A percentile compares a stretch with the other conserved stretches of the same genome.
Conservation (phyloP, 441 rosid genomes). For the Theobroma grandiflorum region DNA sequence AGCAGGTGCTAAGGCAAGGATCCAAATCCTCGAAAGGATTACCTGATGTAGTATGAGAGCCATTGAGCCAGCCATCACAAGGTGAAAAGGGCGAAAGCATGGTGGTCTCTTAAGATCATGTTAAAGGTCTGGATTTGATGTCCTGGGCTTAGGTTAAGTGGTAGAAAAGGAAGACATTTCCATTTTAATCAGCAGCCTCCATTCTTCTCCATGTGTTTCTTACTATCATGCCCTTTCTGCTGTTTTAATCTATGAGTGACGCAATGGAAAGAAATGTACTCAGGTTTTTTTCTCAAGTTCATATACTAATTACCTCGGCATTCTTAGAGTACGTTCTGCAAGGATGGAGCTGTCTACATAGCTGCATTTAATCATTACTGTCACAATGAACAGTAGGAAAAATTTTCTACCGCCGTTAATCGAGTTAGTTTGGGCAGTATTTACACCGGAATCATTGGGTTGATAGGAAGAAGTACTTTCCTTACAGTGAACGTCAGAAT, state of each 20-base stretch:
- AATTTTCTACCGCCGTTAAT: neutral
- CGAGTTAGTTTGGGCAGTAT: neutral
- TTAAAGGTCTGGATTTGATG: neutral
- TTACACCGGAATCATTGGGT: neutral
- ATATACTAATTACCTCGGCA: no score
- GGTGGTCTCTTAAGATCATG: neutral
- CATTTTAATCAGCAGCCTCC: neutral
- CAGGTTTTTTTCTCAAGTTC: neutral
- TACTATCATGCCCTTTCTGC: neutral
- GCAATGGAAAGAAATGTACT: neutral
- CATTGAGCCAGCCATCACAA: neutral
- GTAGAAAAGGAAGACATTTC: neutral
- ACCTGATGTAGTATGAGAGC: neutral
- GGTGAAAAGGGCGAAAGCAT: neutral
- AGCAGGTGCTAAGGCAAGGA: neutral
- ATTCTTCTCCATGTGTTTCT: neutral
- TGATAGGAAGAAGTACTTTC: neutral
- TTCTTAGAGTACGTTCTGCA: neutral
- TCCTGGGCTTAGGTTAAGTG: neutral
- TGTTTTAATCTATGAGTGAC: neutral
- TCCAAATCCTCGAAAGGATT: slow-evolving; percentile 13
- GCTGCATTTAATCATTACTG: neutral
- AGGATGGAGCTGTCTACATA: neutral
- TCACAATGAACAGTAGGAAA: neutral
- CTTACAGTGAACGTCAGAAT: neutral